Percentiles rank a stretch among this genome's conserved stretches.
These are phyloP conservation scores for Chytridium lagenaria DNA, from an alignment of 371 early-diverging fungal genomes.

Conservation along the genomic window DNA sequence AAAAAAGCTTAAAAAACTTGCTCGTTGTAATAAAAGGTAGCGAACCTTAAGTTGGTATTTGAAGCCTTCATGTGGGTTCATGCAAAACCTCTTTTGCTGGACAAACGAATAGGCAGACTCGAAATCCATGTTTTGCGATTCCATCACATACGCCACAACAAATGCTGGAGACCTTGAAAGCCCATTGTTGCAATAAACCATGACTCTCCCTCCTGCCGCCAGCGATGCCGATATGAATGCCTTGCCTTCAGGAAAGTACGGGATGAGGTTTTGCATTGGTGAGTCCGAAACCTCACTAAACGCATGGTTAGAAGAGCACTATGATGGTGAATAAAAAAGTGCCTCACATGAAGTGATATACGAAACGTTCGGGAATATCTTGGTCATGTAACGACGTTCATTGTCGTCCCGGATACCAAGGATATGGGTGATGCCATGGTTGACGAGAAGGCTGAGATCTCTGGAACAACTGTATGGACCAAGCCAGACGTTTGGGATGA, in stretches of 20 bases:
- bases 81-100: conserved; percentile 82
- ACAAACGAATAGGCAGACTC: conserved; percentile 79
- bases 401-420: conserved; percentile 72
- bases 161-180: conserved; percentile 86
- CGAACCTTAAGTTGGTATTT: conserved; percentile 79
- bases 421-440: conserved; percentile 73
- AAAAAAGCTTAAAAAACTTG: no score
- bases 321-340: background rate
- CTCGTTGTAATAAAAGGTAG: no score
- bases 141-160: conserved; percentile 89
- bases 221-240: conserved; percentile 66
- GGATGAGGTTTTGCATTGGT: conserved; percentile 74
- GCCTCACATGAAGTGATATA: conserved; percentile 48
- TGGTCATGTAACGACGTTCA: conserved; percentile 38
- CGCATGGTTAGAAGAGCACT: background rate
- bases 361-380: conserved; percentile 41
- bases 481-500: conserved; percentile 75
- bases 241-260: conserved; percentile 69
- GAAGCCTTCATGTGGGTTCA: conserved; percentile 83
- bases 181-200: conserved; percentile 87
- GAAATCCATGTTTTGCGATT: conserved; percentile 67
- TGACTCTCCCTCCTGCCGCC: conserved; percentile 62
- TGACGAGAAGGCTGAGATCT: conserved; percentile 59
- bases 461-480: conserved; percentile 81
- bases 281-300: conserved; percentile 52